Evolutionary conservation across 306 rosid genomes (phyloP), one percentile per base, ranked within the genome.

Genomic region (Prunus padus): DNA sequence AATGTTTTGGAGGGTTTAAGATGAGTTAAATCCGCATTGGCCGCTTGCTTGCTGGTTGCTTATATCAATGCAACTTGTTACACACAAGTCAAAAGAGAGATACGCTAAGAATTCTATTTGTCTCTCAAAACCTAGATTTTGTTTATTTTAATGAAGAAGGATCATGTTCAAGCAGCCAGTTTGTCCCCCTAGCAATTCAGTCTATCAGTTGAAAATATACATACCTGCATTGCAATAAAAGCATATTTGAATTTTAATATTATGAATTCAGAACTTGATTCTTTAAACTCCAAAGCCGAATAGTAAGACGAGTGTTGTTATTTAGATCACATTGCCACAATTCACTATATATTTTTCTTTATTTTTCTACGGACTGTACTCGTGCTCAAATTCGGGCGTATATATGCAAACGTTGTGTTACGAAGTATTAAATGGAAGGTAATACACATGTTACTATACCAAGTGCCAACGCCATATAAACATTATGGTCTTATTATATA

Each of bases 401-500:
- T 44, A 46, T 25, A 0, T 25, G 52, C 20, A 67, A 67, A 45
- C 26, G n/a, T 69, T 67, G 16, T 46, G 55, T 3, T 67, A 67
- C 18, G 14, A 47, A 23, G 56, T 26, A 40, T 55, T 66, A 3
- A 66, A 42, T 14, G 40, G 40, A 67, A 67, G 16, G 56, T 67
- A 67, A 67, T 23, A 23, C 22, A 44, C 52, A 20, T 44, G 3
- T 12, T 22, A 44, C 22, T 46, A 23, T 67, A 67, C 15, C 56
- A 9, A 45, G 55, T 46, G 30, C 55, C 72, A 46, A 66, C 37
- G 23, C 15, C 59, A 69, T 16, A 31, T 47, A 69, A 75, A 65
- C 46, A 74, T 28, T 37, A 37, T 1, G 14, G 30, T 23, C 52
- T 55, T 69, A 20, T 77, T 82, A 50, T 52, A 8, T 77, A 26